Base-by-base conservation (phyloP, 2,329 filamentous ascomycete genomes). In the Cordyceps cateniannulata region DNA sequence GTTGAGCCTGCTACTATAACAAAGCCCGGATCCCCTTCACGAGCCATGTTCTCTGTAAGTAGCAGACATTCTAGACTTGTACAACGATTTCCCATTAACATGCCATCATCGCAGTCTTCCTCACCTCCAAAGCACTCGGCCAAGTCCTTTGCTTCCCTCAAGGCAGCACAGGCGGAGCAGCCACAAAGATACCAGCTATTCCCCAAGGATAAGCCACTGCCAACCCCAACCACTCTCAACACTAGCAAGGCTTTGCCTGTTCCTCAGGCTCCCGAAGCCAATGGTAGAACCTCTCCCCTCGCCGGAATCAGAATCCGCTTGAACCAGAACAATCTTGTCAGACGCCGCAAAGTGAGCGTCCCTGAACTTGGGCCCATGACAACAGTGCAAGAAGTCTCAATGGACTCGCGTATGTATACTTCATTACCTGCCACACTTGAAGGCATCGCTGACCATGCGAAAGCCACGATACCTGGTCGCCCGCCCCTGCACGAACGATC, bases 321-420 rank as follows among this genome's bases (percentile, higher is more conserved):
- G 67, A 86, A 83, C 69, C 82, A 85, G 66, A 80, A 82, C 68
- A 82, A 78, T 65, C 72, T 84, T 61, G 77, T 73, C 54, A 77
- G 85, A 63, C 79, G 85, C 66, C 81, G 85, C 64, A 89, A 89
- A 69, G 76, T 83, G 66, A 87, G 82, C 71, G 81, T 86, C 16
- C 82, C 84, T 10, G 86, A 89, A 63, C 71, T 87, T 53, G 85
- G 84, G 2, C 84, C 84, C 38, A 86, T 88, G 85, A 87, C 85
- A 5, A 88, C 85, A 1, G 85, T 88, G 16, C 85, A 88, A 64
- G 86, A 88, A 68, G 73, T 81, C 53, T 72, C 84, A 56, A 88
- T 89, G 85, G 86, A 89, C 72, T 89, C 86, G 67, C 86, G 86
- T 89, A 77, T 76, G 86, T 77, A 56, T 29, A 22, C 10, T 40